Evolutionary conservation across 2,329 filamentous ascomycete species (phyloP), one percentile per base, ranked within the genome.

Genomic region (Keithomyces neogunnii): DNA sequence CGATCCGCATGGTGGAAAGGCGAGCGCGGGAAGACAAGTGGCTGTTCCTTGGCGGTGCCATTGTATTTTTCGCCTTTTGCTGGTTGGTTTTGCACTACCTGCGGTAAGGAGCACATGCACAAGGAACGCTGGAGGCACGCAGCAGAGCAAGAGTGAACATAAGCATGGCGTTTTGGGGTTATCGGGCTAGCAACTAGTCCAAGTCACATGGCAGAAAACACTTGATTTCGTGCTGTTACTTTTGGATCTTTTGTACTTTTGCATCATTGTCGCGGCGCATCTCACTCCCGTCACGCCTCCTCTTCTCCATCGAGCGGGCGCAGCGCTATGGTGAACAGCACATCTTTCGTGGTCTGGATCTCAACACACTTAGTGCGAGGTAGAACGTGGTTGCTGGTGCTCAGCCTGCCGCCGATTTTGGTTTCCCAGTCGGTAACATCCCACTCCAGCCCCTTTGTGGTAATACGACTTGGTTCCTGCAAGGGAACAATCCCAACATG

Each of bases 11-110:
- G 89, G 86, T 99, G 42, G 92, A 97, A 71, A 74, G 93, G 59
- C 78, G 93, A 56, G 90, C 93, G 48, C 87, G 84, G 67, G 88
- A 97, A 73, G 93, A 99, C 67, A 97, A 96, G 71, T 97, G 91
- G 90, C 95, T 99, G 36, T 99, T 99, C 67, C 88, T 87, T 78
- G 86, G 75, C 0, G 90, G 93, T 0, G 89, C 92, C 3, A 69
- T 95, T 4, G 69, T 93, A 36, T 99, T 99, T 68, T 88, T 97
- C 62, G 64, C 80, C 38, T 99, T 99, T 66, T 96, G 92, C 69
- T 97, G 89, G 83, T 71, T 93, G 57, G 90, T 95, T 51, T 66
- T 99, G 64, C 87, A 91, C 69, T 97, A 82, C 65, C 68, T 99
- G 69, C 75, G 88, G 65, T 63, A 56, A 54, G n/a, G 4, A 45